Conservation (phyloP, 2,329 filamentous ascomycete genomes). For the Epichloe scottii region DNA sequence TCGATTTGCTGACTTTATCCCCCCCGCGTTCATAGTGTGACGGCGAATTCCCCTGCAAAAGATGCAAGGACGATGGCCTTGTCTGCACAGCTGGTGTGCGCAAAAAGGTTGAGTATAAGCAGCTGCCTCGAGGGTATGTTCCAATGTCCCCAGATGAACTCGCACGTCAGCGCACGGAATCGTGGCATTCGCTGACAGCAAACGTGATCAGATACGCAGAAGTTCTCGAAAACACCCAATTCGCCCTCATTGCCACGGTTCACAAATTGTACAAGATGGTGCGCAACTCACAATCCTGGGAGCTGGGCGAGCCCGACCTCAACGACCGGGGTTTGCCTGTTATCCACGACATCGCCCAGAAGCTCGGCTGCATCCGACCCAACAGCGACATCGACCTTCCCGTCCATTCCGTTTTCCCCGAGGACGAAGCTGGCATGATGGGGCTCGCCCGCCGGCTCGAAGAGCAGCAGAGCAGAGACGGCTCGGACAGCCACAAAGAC, state of each 20-base stretch:
- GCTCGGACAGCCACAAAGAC: slow-evolving; percentile 18
- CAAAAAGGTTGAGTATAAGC: slow-evolving; percentile 59
- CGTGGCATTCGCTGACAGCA: not conserved
- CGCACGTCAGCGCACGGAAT: too few relatives aligned
- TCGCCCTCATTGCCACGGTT: slow-evolving; percentile 50
- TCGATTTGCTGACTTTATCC: not conserved
- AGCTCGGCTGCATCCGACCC: slow-evolving; percentile 50
- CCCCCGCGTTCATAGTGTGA: slow-evolving; percentile 34
- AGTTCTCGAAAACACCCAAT: slow-evolving; percentile 52
- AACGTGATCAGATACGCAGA: slow-evolving; percentile 41
- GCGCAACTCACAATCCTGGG: slow-evolving; percentile 44
- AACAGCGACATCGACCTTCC: slow-evolving; percentile 49
- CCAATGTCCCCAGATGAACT: not conserved
- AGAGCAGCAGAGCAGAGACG: slow-evolving; percentile 31
- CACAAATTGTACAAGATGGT: slow-evolving; percentile 56
- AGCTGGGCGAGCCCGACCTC: slow-evolving; percentile 49
- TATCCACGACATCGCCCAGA: slow-evolving; percentile 52
- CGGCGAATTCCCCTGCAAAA: slow-evolving; percentile 53
- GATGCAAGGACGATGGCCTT: slow-evolving; percentile 52
- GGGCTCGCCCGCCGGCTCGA: slow-evolving; percentile 44
- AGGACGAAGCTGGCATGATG: slow-evolving; percentile 44
- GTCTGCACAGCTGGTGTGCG: slow-evolving; percentile 51
- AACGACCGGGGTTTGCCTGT: slow-evolving; percentile 51
- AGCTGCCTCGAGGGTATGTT: slow-evolving; percentile 47
- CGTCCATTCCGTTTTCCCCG: slow-evolving; percentile 46